Evolutionary conservation across 2,329 filamentous ascomycete genomes (phyloP), one percentile per base, ranked within the genome.

Genomic region (Pestalotiopsis sp.): DNA sequence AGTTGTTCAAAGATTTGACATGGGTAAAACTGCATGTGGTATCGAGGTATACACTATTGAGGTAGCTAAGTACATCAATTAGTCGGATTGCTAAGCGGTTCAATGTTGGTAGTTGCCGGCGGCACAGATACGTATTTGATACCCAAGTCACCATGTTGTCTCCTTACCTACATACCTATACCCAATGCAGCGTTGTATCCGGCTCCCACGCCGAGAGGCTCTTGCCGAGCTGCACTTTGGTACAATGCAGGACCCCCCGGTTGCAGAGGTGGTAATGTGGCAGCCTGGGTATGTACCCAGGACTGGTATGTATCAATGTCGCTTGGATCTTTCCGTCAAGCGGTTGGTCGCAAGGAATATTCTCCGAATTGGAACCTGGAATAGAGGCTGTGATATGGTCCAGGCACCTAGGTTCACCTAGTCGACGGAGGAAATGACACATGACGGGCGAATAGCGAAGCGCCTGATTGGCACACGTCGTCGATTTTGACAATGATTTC

Each of bases 111-210:
- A 52, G 17, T 23, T n/a, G 17, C 45, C 45, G 5, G 17, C 9
- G 17, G 45, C n/a, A 20, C 17, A 17, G 45, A 52, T 14, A 52
- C 7, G 7, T 6, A n/a, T 52, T n/a, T 20, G 17, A n/a, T 9
- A 17, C 14, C 20, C 17, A 20, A 20, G 17, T 52, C 45, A 3
- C 17, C 45, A 52, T n/a, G 14, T 9, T 17, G 45, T 52, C 20
- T 52, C 17, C 20, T 11, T 58, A 58, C 55, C 27, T 59, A n/a
- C 20, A 27, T 36, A n/a, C 57, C 25, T 27, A 52, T 52, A n/a
- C 45, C 45, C 14, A 52, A 52, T n/a, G n/a, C 39, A 66, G 52
- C 31, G 64, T 66, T 60, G 25, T 55, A 59, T 27, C n/a, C 64
- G 64, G 52, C 64, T 60, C 14, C 27, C 41, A 20, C 36, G 52